phyloP scores from a whole-genome alignment of 169 alveolate species.

The Perkinsus olseni region DNA sequence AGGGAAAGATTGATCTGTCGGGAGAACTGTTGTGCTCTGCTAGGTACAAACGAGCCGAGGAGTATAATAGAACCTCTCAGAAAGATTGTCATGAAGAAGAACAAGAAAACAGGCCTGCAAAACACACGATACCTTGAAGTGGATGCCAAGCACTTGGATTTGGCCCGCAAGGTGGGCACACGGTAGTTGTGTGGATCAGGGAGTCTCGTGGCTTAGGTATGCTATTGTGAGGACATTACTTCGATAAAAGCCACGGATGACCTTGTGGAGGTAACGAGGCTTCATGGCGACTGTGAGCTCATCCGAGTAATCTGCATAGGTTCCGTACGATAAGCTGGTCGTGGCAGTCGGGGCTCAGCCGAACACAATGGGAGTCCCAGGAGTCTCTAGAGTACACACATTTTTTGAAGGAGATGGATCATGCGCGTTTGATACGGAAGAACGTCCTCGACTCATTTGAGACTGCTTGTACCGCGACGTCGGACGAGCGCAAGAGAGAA shows the following conservation, averaged over 20 bases:
- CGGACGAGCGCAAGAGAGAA: constrained; percentile 19
- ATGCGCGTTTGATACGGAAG: constrained; percentile 30
- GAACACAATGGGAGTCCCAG: constrained; percentile 25
- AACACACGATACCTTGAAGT: neutral
- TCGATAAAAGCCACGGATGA: neutral
- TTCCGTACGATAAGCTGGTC: constrained; percentile 27
- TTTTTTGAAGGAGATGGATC: constrained; percentile 37
- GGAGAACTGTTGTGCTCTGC: neutral
- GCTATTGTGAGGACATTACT: neutral
- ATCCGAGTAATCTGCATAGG: neutral
- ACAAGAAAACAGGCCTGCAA: neutral
- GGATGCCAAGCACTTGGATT: neutral
- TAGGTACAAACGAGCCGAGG: neutral
- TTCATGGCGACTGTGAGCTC: neutral
- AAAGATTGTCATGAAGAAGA: neutral
- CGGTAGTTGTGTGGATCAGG: too few species aligned
- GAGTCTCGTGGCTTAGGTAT: too few species aligned
- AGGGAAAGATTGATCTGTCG: neutral
- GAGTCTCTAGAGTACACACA: constrained; percentile 23
- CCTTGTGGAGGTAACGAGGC: neutral
- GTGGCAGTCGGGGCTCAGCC: constrained; percentile 35
- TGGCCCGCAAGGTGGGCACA: neutral
- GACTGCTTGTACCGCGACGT: constrained; percentile 20
- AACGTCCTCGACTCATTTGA: constrained; percentile 31
- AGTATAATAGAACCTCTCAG: neutral